A percentile compares a stretch with the other conserved stretches of the same genome.
These are phyloP conservation scores for Schoenoplectus triqueter DNA, from an alignment of 202 grass and related monocot species.

Conservation along the genomic window DNA sequence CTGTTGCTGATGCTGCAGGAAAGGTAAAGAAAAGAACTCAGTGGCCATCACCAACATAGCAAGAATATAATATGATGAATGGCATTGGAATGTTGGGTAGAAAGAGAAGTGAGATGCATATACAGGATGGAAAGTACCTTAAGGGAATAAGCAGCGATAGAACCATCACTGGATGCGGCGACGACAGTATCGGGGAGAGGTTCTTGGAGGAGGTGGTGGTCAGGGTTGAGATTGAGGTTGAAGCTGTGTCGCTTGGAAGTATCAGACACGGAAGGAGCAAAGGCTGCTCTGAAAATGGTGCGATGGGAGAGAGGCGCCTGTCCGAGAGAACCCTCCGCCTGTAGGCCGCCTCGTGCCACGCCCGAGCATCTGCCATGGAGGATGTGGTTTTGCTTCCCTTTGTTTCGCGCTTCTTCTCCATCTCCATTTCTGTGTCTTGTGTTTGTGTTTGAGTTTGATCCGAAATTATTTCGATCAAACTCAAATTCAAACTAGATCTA, in stretches of 20 bases:
- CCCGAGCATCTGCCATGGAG: slow-evolving; percentile 45
- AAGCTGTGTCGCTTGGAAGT: background rate
- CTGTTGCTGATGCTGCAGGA: background rate
- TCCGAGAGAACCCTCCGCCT: slow-evolving; percentile 62
- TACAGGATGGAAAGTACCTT: slow-evolving; percentile 10
- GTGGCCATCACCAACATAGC: background rate
- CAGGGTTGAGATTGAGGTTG: slow-evolving; percentile 6
- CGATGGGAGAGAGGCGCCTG: slow-evolving; percentile 60
- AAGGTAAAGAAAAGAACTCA: background rate
- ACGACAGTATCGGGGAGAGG: slow-evolving; percentile 60
- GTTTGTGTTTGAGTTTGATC: background rate
- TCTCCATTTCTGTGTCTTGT: slow-evolving; percentile 7
- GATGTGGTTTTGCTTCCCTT: background rate
- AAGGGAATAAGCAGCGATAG: slow-evolving; percentile 70
- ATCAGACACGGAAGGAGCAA: slow-evolving; percentile 58
- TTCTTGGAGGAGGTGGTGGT: background rate
- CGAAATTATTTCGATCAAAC: too few relatives aligned
- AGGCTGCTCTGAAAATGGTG: slow-evolving; percentile 77
- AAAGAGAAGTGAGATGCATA: slow-evolving; percentile 29
- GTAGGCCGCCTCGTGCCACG: slow-evolving; percentile 74
- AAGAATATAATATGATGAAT: background rate
- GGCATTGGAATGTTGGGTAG: background rate
- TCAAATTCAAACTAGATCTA: too few relatives aligned
- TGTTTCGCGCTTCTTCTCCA: slow-evolving; percentile 30
- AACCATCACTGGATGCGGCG: slow-evolving; percentile 74